These are phyloP conservation scores for Nakazawaea ambrosiae DNA, from an alignment of 805 yeast species.

Conservation along the genomic window DNA sequence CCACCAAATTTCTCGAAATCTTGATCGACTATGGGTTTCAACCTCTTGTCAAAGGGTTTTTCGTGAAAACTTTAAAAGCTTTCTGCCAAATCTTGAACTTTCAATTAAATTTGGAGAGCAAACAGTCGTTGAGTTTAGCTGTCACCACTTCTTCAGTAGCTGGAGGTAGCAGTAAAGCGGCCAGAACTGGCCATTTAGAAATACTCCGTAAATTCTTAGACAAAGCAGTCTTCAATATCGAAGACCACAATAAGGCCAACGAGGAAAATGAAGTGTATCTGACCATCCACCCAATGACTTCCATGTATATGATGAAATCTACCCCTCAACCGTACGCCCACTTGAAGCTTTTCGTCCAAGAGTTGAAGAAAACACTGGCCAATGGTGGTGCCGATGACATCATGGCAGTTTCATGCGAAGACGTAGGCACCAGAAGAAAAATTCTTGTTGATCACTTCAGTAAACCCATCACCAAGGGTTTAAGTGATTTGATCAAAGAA, in stretches of 20 bases:
- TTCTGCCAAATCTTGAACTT: slow-evolving; percentile 71
- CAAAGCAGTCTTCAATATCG: slow-evolving; percentile 20
- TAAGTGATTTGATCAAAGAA: slow-evolving; percentile 47
- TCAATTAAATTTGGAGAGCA: slow-evolving; percentile 36
- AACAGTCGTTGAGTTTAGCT: slow-evolving; percentile 18
- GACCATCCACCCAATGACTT: slow-evolving; percentile 40
- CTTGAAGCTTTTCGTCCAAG: slow-evolving; percentile 49
- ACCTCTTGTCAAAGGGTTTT: slow-evolving; percentile 53
- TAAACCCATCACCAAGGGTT: slow-evolving; percentile 41
- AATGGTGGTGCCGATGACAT: slow-evolving; percentile 23
- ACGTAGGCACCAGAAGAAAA: slow-evolving; percentile 45
- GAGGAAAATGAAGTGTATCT: slow-evolving; percentile 12
- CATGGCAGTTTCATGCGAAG: slow-evolving; percentile 50
- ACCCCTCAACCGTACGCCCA: slow-evolving; percentile 59
- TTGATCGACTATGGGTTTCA: slow-evolving; percentile 49
- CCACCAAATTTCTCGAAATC: slow-evolving; percentile 59
- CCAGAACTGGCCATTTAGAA: slow-evolving; percentile 33
- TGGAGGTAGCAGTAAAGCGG: slow-evolving; percentile 22
- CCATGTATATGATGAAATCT: slow-evolving; percentile 45
- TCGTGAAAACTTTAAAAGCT: slow-evolving; percentile 62
- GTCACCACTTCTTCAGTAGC: slow-evolving; percentile 19
- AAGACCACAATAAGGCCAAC: slow-evolving; percentile 8
- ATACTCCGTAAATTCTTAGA: slow-evolving; percentile 24
- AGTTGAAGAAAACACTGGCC: slow-evolving; percentile 12
- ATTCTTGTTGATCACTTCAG: slow-evolving; percentile 47